Evolutionary conservation across 257 asterid species (phyloP).

Genomic region (Solanum clarkiae): DNA sequence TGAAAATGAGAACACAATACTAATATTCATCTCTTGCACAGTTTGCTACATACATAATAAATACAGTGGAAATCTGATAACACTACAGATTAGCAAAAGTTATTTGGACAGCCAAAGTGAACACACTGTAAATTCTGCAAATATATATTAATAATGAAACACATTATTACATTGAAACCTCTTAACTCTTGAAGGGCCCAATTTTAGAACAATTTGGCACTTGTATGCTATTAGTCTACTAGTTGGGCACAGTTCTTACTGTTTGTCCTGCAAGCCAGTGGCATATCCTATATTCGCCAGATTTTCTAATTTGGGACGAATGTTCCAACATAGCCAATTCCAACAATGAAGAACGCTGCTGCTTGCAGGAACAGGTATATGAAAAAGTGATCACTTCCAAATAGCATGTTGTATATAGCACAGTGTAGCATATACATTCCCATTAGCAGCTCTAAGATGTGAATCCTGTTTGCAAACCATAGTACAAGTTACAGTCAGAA

Average conservation of each 20-base stretch:
- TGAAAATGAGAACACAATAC: neutral
- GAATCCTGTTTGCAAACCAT: slow-evolving; percentile 36
- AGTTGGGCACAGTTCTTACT: neutral
- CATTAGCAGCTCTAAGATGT: slow-evolving; percentile 56
- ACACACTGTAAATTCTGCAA: neutral
- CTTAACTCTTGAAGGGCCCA: neutral
- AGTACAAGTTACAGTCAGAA: neutral
- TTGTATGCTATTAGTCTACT: neutral
- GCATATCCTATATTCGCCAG: neutral
- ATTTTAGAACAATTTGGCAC: neutral
- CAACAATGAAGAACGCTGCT: slow-evolving; percentile 60
- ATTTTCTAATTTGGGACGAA: slow-evolving; percentile 38
- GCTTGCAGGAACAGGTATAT: slow-evolving; percentile 73
- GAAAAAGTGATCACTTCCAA: slow-evolving; percentile 53
- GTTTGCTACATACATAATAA: neutral
- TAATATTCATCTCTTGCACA: neutral
- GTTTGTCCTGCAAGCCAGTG: neutral
- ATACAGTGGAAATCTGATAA: neutral
- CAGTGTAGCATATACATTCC: slow-evolving; percentile 78
- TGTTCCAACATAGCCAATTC: slow-evolving; percentile 65
- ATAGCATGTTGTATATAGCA: slow-evolving; percentile 63
- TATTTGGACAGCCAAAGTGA: neutral
- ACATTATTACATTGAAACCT: neutral
- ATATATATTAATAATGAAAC: neutral
- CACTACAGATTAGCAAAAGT: neutral